Evolutionary conservation across 2,329 filamentous ascomycete species (phyloP).

Genomic region (Colletotrichum filicis): DNA sequence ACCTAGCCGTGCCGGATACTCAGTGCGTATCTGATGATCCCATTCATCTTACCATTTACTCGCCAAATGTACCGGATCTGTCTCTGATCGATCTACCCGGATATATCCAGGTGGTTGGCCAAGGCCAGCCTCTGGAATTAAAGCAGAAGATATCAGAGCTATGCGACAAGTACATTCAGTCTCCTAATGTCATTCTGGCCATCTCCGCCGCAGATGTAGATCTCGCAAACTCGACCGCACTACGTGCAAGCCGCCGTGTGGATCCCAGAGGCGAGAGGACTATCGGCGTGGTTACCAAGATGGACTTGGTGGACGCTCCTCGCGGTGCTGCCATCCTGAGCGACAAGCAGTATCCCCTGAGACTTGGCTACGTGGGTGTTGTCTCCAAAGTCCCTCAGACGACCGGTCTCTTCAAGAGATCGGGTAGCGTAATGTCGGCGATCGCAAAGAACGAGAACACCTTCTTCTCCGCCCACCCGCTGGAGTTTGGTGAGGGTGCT

Average conservation of each 20-base stretch:
- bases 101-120: constrained; percentile 95
- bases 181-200: constrained; percentile 95
- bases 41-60: constrained; percentile 95
- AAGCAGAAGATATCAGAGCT: constrained; percentile 97
- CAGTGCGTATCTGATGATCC: constrained; percentile 97
- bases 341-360: constrained; percentile 92
- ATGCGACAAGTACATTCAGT: constrained; percentile 97
- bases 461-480: constrained; percentile 86
- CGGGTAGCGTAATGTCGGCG: constrained; percentile 79
- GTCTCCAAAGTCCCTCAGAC: constrained; percentile 82
- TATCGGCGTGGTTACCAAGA: constrained; percentile 99
- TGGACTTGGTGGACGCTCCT: constrained; percentile 91
- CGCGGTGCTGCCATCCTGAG: constrained; percentile 82
- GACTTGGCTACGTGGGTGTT: constrained; percentile 96
- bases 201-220: constrained; percentile 99
- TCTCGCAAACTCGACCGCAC: constrained; percentile 92
- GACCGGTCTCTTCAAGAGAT: constrained; percentile 83
- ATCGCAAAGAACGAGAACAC: constrained; percentile 90
- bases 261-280: constrained; percentile 95
- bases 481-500: constrained; percentile 80
- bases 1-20: constrained; percentile 87
- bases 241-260: constrained; percentile 89
- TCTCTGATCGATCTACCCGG: constrained; percentile 96
- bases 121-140: constrained; percentile 88
- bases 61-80: constrained; percentile 92